Conservation (phyloP, 495 filamentous ascomycete genomes). For the Podospora anserina region DNA sequence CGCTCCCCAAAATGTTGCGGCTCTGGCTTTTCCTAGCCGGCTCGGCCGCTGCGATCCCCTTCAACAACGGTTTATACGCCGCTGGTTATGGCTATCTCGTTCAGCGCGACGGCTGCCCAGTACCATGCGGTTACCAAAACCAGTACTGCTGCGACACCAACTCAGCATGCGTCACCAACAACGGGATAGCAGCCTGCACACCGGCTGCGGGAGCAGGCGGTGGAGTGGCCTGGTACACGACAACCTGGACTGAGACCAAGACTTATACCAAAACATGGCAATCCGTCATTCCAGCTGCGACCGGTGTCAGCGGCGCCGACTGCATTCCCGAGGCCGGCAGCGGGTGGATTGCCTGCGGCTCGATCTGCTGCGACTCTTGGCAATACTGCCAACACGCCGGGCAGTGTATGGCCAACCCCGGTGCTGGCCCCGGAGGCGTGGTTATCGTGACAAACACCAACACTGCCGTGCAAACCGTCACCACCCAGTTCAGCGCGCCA, state of each 20-base stretch:
- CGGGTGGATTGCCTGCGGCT: conserved; percentile 66
- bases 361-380: conserved; percentile 67
- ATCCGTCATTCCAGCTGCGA: conserved; percentile 36
- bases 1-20: conserved; percentile 12
- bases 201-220: conserved; percentile 32
- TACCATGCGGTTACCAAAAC: conserved; percentile 63
- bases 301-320: conserved; percentile 43
- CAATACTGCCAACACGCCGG: conserved; percentile 60
- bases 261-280: conserved; percentile 68
- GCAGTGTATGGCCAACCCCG: conserved; percentile 42
- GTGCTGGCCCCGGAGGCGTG: conserved; percentile 33
- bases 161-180: conserved; percentile 62
- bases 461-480: conserved; percentile 33
- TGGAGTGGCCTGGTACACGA: conserved; percentile 62
- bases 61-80: conserved; percentile 35
- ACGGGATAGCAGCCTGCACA: conserved; percentile 40
- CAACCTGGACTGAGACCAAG: conserved; percentile 67
- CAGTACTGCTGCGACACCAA: conserved; percentile 64
- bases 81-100: conserved; percentile 42
- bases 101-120: conserved; percentile 53
- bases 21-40: conserved; percentile 28
- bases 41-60: conserved; percentile 39
- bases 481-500: conserved; percentile 55
- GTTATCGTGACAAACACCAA: conserved; percentile 43
- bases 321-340: conserved; percentile 53